phyloP scores from a whole-genome alignment of 495 filamentous ascomycete genomes.

The Hamigera avellanea region DNA sequence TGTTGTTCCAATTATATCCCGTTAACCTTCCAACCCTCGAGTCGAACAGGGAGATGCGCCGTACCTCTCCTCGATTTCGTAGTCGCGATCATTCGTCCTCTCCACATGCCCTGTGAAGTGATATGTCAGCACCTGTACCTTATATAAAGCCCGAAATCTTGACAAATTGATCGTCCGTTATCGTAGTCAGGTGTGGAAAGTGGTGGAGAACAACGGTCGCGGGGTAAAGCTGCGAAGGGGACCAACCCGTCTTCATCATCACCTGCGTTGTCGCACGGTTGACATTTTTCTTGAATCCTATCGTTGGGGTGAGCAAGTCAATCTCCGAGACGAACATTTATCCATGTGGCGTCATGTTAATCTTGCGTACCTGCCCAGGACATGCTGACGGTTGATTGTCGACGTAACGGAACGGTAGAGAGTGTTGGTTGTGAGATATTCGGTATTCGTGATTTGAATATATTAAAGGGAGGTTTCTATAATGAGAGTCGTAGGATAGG shows the following conservation, averaged over 20 bases:
- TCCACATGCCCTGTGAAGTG: constrained; percentile 89
- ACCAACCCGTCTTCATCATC: constrained; percentile 94
- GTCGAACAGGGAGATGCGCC: constrained; percentile 3
- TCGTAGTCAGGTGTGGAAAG: constrained; percentile 7
- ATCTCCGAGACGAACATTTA: neutral
- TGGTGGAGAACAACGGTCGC: too few species aligned
- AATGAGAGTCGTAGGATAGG: too few species aligned
- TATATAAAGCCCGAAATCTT: too few species aligned
- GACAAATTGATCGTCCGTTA: neutral
- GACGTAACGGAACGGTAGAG: constrained; percentile 13
- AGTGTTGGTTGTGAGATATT: neutral
- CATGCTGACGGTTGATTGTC: constrained; percentile 31
- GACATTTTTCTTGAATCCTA: constrained; percentile 98
- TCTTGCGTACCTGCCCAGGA: constrained; percentile 50
- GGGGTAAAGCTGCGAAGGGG: constrained; percentile 1
- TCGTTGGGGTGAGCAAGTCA: neutral
- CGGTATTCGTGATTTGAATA: too few species aligned
- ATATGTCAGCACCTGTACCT: too few species aligned
- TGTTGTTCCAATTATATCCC: constrained; percentile 15
- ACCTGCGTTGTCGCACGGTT: constrained; percentile 98
- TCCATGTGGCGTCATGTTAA: too few species aligned
- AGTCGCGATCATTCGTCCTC: constrained; percentile 94
- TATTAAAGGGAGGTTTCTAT: too few species aligned
- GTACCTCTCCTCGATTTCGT: constrained; percentile 93
- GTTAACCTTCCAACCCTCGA: neutral